These are phyloP conservation scores for Acrocalymma vagum DNA, from an alignment of 2,329 filamentous ascomycete genomes.

Conservation along the genomic window DNA sequence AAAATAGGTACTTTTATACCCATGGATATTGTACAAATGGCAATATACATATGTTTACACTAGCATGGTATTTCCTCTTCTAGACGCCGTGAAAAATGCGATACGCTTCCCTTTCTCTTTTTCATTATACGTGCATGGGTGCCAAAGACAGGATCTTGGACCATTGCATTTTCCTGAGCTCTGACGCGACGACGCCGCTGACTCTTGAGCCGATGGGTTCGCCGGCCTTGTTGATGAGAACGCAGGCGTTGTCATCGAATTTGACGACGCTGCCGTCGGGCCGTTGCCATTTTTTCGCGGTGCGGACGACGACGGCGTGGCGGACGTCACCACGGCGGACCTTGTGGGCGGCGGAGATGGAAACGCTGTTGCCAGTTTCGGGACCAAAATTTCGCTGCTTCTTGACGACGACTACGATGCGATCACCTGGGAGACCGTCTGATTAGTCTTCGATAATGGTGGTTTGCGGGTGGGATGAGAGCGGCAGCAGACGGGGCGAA, in stretches of 20 bases:
- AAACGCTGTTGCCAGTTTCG: constrained; percentile 76
- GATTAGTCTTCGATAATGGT: background rate
- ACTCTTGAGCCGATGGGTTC: constrained; percentile 89
- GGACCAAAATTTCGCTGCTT: constrained; percentile 84
- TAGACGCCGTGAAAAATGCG: constrained; percentile 33
- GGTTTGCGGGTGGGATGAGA: background rate
- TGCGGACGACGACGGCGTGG: constrained; percentile 94
- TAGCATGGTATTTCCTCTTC: constrained; percentile 20
- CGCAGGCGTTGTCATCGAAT: constrained; percentile 98
- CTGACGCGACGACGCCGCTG: constrained; percentile 82
- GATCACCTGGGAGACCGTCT: constrained; percentile 82
- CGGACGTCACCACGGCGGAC: constrained; percentile 96
- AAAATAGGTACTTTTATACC: constrained; percentile 43
- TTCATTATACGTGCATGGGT: constrained; percentile 74
- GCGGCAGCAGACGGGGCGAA: background rate
- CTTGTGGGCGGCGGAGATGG: constrained; percentile 81
- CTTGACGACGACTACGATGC: constrained; percentile 96
- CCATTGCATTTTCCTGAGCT: constrained; percentile 93
- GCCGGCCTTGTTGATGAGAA: constrained; percentile 94
- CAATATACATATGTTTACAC: constrained; percentile 39
- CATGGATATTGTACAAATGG: constrained; percentile 41
- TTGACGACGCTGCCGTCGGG: constrained; percentile 88
- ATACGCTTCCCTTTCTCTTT: constrained; percentile 6
- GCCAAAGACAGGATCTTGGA: constrained; percentile 98
- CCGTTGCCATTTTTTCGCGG: constrained; percentile 84